Evolutionary conservation across 495 filamentous ascomycete species (phyloP), one percentile per base, ranked within the genome.

Genomic region (Sabuloglossum arenarium): DNA sequence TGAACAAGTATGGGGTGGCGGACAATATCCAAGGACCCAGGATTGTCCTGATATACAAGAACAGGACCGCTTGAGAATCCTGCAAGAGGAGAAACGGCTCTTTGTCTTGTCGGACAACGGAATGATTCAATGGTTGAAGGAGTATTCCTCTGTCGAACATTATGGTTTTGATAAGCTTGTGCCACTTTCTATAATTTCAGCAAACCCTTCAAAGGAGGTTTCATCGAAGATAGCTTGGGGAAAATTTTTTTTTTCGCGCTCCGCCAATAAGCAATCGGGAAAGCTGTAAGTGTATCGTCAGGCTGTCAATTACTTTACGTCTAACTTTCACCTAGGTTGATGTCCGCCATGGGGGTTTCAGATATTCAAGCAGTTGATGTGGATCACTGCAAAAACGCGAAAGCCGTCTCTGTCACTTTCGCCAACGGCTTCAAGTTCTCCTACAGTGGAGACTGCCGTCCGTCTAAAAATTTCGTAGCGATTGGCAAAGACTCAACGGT

Each of bases 391-490:
- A 71, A 70, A 55, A 78, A 78, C n/a, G 77, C 91, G 16, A 75
- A 82, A 59, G 91, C 86, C 1, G 76, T 84, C 0, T 78, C 77
- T 9, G 68, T 95, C 29, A 85, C 83, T 28, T 94, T 89, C 69
- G 75, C 81, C 0, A 72, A 77, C 39, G 76, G 84, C 3, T 85
- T 98, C 67, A 93, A 90, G 65, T 74, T 91, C 56, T 84, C 86
- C 50, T 98, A 93, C 67, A 90, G 84, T 10, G 91, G 91, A 49
- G 91, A 98, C 67, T 94, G 88, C 63, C 75, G 91, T 4, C 91
- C 91, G 0, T 86, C 80, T 3, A 56, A 68, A 0, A 60, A 64
- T 0, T 96, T 97, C 59, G 78, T 77, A 8, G 46, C 63, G 16
- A 84, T 94, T 50, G 91, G 86, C 21, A 66, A 69, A 12, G 83